Base-by-base conservation (phyloP, 2,329 filamentous ascomycete genomes). In the Apiospora malaysiana region DNA sequence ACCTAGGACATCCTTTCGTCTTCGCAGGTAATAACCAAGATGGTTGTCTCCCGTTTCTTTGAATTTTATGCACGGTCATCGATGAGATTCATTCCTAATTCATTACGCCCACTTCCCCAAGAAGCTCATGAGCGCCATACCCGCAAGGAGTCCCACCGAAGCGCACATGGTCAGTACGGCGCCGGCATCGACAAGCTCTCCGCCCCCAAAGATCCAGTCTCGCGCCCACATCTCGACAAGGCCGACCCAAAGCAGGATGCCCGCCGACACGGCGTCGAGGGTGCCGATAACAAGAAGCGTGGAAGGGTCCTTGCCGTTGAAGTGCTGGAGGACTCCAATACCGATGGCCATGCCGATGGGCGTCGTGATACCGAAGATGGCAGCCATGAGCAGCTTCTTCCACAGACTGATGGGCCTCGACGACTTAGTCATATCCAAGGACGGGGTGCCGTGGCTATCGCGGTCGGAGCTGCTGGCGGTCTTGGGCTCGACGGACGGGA, bases 331-430 rank as follows among this genome's bases (percentile, higher is more conserved):
- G 4, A 93, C 91, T 2, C 91, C 92, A 45, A 94, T 90, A 0
- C 93, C 93, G 72, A 95, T 94, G 0, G 90, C 92, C 92, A 95
- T 95, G 14, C 93, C 93, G 42, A 94, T 83, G 0, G 93, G 93
- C 0, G 93, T 95, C 70, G 93, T 89, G 37, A 94, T 82, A 0
- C 91, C 88, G 75, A 94, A 95, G 0, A 86, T 84, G 1, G 80
- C 74, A 0, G 87, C 92, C 82, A 95, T 89, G 16, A 89, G 72
- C 2, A 90, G 80, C 77, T 94, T 92, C 72, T 84, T 84, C 71
- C 75, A 74, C 76, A 85, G 79, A 10, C 82, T 78, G 42, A 86
- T 74, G 21, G 68, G 47, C 16, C 75, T 68, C 7, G 72, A 66
- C 5, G 73, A 66, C 2, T 14, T 3, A 27, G 40, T 4, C 40